Conservation (phyloP, 352 stramenopile species). For the Pythium phragmiticola region DNA sequence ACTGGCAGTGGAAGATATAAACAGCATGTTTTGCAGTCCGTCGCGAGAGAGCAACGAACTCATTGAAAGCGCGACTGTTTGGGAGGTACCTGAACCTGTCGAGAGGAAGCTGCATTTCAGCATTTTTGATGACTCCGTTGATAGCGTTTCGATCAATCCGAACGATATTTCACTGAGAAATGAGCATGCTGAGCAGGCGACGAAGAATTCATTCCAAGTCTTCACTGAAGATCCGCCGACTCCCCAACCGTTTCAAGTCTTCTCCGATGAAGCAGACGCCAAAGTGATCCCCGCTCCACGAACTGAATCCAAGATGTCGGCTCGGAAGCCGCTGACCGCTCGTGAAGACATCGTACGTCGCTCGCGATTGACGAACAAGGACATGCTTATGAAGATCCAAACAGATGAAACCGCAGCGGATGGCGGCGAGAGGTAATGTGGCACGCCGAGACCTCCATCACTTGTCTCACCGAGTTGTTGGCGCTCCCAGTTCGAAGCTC, state of each 20-base stretch:
- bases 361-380: constrained; percentile 73
- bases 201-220: constrained; percentile 47
- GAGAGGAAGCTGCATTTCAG: constrained; percentile 85
- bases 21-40: constrained; percentile 87
- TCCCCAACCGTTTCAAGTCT: constrained; percentile 9
- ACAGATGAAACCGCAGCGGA: constrained; percentile 16
- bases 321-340: constrained; percentile 58
- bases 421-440: constrained; percentile 19
- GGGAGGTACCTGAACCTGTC: constrained; percentile 69
- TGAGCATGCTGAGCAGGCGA: constrained; percentile 39
- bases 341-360: constrained; percentile 65
- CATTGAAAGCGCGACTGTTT: constrained; percentile 25
- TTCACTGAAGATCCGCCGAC: constrained; percentile 39
- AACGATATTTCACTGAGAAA: constrained; percentile 51
- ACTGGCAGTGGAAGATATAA: constrained; percentile 80
- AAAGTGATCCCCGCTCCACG: not conserved
- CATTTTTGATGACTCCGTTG: constrained; percentile 76
- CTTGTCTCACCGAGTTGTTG: constrained; percentile 17
- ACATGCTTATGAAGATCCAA: constrained; percentile 63
- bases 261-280: not conserved
- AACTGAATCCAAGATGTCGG: constrained; percentile 25
- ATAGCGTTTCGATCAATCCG: constrained; percentile 52
- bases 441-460: not conserved
- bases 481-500: constrained; percentile 1
- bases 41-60: constrained; percentile 37